phyloP scores from a whole-genome alignment of 495 filamentous ascomycete species.

The Paragyromitra xinjiangensis region DNA sequence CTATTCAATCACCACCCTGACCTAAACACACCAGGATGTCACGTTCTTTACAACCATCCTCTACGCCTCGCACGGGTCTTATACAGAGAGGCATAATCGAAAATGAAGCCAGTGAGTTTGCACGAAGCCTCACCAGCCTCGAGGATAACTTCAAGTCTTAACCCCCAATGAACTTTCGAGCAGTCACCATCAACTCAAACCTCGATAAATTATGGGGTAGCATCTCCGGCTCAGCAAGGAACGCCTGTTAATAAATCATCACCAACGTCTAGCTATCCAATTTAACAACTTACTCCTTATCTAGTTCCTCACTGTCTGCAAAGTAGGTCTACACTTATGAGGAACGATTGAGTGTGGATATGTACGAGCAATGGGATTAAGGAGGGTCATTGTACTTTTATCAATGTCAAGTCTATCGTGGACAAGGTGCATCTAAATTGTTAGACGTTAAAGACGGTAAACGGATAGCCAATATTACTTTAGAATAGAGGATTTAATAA shows the following conservation, averaged over 20 bases:
- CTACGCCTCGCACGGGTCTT: neutral
- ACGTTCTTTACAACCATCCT: neutral
- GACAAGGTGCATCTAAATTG: constrained; percentile 3
- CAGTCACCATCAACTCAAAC: neutral
- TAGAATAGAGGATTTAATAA: no score
- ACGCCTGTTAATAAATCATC: neutral
- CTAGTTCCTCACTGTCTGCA: neutral
- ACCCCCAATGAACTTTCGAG: constrained; percentile 6
- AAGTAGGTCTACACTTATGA: constrained; percentile 6
- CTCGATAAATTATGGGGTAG: neutral
- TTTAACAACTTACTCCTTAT: neutral
- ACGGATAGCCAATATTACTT: constrained; percentile 2
- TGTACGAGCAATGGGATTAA: constrained; percentile 7
- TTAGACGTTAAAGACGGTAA: neutral
- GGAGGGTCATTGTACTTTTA: constrained; percentile 7
- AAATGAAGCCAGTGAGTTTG: constrained; percentile 1
- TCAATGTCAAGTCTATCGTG: constrained; percentile 4
- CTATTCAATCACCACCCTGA: no score
- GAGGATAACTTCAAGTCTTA: constrained; percentile 6
- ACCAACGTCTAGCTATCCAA: neutral
- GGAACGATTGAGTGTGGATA: neutral
- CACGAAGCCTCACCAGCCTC: neutral
- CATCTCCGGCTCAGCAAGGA: neutral
- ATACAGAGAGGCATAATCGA: neutral
- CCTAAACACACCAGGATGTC: neutral